Evolutionary conservation across 1,284 basidiomycete genomes (phyloP), one percentile per base, ranked within the genome.

Genomic region (Chiua sp.): DNA sequence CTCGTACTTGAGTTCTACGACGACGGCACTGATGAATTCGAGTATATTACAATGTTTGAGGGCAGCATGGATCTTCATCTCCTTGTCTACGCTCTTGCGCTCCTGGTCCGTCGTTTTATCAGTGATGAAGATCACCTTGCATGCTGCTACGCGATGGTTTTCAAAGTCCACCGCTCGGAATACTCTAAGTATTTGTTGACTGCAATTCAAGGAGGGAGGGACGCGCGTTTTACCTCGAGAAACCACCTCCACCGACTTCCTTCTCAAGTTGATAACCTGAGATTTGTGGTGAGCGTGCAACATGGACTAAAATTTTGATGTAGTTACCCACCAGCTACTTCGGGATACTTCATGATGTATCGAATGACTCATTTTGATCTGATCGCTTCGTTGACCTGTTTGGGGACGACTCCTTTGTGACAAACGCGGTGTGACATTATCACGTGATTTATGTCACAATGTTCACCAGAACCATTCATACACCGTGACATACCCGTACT

Each of bases 11-110:
- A 82, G 77, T 60, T 95, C 93, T 0, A 94, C 87, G 4, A 93
- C 77, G 48, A 91, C 85, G 0, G 88, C 91, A 57, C 88, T 87
- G 51, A 95, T 73, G 70, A 98, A 96, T 68, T 95, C 90, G 42
- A 99, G 85, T 13, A 99, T 87, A 66, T 98, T 89, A 3, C 72
- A 62, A 67, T 98, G 91, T 68, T 93, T 94, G 63, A 99, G 79
- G 0, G 86, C 86, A 18, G 88, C 79, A 73, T 99, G 97, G 4
- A 98, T 90, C 56, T 93, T 88, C 75, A 98, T 96, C 76, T 99
- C 97, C 72, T 96, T 98, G 62, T 98, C 89, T 20, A 95, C 79
- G n/a, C 84, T 84, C 72, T 94, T 95, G 62, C 91, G 82, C 46
- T 91, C 84, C 48, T 82, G 80, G 4, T 85, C 80, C 0, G 85